Conservation (phyloP, 2,329 filamentous ascomycete species). For the Knoxdaviesia proteae region DNA sequence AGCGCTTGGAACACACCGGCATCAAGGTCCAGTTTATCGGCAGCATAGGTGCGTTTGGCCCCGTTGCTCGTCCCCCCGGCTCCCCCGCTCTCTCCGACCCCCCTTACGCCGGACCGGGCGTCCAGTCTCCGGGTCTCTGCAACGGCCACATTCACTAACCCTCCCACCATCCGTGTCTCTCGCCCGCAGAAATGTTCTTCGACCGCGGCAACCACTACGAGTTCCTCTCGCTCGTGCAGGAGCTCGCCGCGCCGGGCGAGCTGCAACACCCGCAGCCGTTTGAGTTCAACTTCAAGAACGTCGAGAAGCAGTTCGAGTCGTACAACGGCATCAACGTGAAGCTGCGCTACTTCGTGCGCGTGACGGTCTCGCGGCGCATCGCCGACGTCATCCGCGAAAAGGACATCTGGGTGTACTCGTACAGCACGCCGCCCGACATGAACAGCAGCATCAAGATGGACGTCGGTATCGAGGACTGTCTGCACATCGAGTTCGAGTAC, state of each 20-base stretch:
- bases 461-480: constrained; percentile 94
- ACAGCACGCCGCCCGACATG: constrained; percentile 92
- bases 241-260: constrained; percentile 89
- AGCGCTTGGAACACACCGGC: constrained; percentile 89
- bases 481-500: constrained; percentile 99
- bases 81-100: constrained; percentile 1
- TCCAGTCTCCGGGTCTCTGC: too few species aligned
- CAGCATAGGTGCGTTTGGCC: constrained; percentile 56
- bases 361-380: constrained; percentile 92
- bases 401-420: constrained; percentile 98
- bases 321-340: constrained; percentile 99
- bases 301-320: constrained; percentile 99
- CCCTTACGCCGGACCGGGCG: neutral
- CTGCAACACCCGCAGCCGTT: constrained; percentile 97
- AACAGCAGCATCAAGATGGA: constrained; percentile 99
- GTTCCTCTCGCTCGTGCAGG: constrained; percentile 90
- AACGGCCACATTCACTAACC: neutral
- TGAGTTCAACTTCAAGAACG: constrained; percentile 99
- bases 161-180: neutral
- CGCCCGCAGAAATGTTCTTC: constrained; percentile 81
- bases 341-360: constrained; percentile 91
- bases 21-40: constrained; percentile 99
- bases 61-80: neutral
- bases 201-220: constrained; percentile 98
- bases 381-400: constrained; percentile 96